These are phyloP conservation scores for Lagenidium giganteum DNA, from an alignment of 352 stramenopile genomes.

Conservation along the genomic window DNA sequence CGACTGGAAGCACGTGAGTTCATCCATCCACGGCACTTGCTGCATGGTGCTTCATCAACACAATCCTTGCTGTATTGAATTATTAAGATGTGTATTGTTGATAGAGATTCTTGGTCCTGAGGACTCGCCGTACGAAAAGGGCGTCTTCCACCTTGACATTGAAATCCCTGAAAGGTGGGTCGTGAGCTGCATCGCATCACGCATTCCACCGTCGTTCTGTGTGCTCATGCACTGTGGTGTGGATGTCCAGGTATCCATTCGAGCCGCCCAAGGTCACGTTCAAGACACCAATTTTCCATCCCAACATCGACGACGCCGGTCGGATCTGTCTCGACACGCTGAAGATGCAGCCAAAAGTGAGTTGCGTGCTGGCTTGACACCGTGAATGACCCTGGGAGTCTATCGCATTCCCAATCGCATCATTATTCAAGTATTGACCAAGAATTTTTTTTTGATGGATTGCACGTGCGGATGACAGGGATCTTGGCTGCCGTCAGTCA, in stretches of 20 bases:
- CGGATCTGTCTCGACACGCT: too few species aligned
- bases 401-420: too few species aligned
- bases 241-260: conserved; percentile 46
- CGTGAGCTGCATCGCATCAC: not conserved
- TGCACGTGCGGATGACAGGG: too few species aligned
- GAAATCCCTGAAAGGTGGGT: conserved; percentile 44
- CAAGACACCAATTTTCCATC: conserved; percentile 60
- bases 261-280: conserved; percentile 67
- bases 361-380: too few species aligned
- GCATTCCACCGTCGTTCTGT: not conserved
- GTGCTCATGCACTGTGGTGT: not conserved
- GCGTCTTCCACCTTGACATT: conserved; percentile 55
- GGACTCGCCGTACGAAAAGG: conserved; percentile 63
- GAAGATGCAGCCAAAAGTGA: too few species aligned
- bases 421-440: too few species aligned
- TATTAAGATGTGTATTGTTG: conserved; percentile 2
- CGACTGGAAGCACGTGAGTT: conserved; percentile 54
- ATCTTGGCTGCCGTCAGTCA: too few species aligned
- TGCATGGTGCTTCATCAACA: not conserved
- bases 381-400: too few species aligned
- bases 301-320: too few species aligned
- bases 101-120: conserved; percentile 70
- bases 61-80: not conserved
- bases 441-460: too few species aligned
- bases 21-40: not conserved